These are phyloP conservation scores for Fusarium temperatum DNA, from an alignment of 2,329 filamentous ascomycete genomes.

Conservation along the genomic window DNA sequence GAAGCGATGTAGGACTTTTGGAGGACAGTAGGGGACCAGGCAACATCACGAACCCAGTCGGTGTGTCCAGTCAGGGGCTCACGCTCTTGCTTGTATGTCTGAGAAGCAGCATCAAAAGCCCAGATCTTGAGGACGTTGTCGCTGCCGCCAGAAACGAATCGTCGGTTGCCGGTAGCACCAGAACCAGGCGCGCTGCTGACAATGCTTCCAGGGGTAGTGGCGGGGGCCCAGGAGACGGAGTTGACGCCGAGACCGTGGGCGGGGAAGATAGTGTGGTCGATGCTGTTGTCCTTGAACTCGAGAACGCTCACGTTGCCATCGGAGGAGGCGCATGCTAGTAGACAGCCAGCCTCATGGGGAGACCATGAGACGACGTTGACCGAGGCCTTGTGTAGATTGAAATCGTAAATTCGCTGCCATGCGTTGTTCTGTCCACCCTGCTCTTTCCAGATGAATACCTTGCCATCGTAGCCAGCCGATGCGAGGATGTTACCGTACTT, in stretches of 20 bases:
- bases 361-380: conserved; percentile 98
- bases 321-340: conserved; percentile 92
- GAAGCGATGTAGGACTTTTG: conserved; percentile 97
- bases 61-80: conserved; percentile 80
- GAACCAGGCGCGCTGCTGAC: conserved; percentile 74
- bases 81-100: conserved; percentile 69
- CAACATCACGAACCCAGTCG: conserved; percentile 98
- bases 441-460: conserved; percentile 98
- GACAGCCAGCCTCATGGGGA: conserved; percentile 94
- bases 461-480: conserved; percentile 94
- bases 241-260: conserved; percentile 96
- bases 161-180: conserved; percentile 71
- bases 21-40: conserved; percentile 94
- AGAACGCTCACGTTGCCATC: conserved; percentile 94
- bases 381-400: conserved; percentile 90
- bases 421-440: conserved; percentile 65
- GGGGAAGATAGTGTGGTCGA: conserved; percentile 88
- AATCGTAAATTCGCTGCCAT: conserved; percentile 92
- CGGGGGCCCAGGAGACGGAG: conserved; percentile 93
- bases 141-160: conserved; percentile 93
- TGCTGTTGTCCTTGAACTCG: conserved; percentile 96
- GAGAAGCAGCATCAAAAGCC: conserved; percentile 75
- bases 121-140: conserved; percentile 96
- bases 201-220: conserved; percentile 83
- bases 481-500: conserved; percentile 99